These are phyloP conservation scores for Kitagawia praeruptora DNA, from an alignment of 129 eudicot species.

Conservation along the genomic window DNA sequence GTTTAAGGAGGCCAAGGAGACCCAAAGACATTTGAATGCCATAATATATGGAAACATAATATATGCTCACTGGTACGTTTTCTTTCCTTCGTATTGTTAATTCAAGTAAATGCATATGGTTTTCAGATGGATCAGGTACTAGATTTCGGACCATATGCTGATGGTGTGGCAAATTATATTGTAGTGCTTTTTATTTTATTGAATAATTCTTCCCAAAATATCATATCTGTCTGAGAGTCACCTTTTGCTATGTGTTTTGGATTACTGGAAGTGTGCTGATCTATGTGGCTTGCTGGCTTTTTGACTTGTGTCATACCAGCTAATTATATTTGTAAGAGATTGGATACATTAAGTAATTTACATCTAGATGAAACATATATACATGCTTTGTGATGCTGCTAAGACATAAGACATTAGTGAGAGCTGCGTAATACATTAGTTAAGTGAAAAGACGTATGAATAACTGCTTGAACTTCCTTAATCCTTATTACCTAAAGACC, in stretches of 20 bases:
- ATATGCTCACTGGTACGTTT: conserved; percentile 70
- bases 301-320: neutral
- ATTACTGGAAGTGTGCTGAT: neutral
- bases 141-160: neutral
- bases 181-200: neutral
- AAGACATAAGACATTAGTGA: neutral
- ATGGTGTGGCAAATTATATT: neutral
- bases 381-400: neutral
- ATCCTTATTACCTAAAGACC: neutral
- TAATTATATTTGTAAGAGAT: neutral
- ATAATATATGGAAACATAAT: conserved; percentile 82
- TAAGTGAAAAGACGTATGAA: neutral
- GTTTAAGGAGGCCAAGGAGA: conserved; percentile 90
- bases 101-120: neutral
- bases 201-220: neutral
- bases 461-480: neutral
- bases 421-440: neutral
- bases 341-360: neutral
- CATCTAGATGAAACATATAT: neutral
- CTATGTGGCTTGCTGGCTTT: neutral
- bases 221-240: neutral
- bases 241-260: neutral
- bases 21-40: conserved; percentile 49
- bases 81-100: neutral
- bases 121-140: conserved; percentile 15